Percentiles rank a stretch among this genome's conserved stretches.
These are phyloP conservation scores for Venturia asperata DNA, from an alignment of 2,329 filamentous ascomycete genomes.

Conservation along the genomic window DNA sequence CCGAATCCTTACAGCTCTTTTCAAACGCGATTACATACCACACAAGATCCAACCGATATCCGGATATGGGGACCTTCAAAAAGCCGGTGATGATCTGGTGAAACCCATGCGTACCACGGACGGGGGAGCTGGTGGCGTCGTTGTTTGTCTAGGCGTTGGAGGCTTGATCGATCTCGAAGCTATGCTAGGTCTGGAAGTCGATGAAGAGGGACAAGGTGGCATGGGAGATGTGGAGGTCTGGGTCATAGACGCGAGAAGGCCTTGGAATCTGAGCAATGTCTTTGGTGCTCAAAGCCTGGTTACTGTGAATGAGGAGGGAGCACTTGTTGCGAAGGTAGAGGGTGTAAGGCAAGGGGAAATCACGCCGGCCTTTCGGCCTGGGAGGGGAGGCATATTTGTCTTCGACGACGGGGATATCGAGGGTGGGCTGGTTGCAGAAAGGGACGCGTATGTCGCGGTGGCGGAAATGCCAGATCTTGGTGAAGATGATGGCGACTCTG, in stretches of 20 bases:
- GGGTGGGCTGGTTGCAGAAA: conserved; percentile 66
- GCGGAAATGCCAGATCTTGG: conserved; percentile 86
- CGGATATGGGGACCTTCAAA: conserved; percentile 83
- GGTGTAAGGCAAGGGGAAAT: conserved; percentile 71
- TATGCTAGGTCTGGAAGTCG: conserved; percentile 65
- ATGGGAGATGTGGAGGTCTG: conserved; percentile 89
- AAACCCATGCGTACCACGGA: conserved; percentile 77
- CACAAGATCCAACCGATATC: conserved; percentile 95
- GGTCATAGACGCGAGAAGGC: conserved; percentile 84
- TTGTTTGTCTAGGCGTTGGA: conserved; percentile 87
- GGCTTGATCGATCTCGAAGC: conserved; percentile 82
- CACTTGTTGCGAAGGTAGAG: conserved; percentile 7
- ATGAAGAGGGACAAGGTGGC: conserved; percentile 54
- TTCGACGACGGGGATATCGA: conserved; percentile 96
- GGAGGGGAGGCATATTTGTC: conserved; percentile 81
- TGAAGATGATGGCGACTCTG: conserved; percentile 51
- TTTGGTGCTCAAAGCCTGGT: conserved; percentile 63
- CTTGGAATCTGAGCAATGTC: conserved; percentile 91
- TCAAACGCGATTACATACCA: conserved; percentile 95
- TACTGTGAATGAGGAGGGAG: conserved; percentile 40
- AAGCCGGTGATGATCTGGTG: conserved; percentile 70
- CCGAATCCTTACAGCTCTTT: conserved; percentile 83
- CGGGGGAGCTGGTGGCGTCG: conserved; percentile 79
- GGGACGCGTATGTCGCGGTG: conserved; percentile 76
- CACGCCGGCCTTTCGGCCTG: conserved; percentile 62